Evolutionary conservation across 768 basidiomycete species (phyloP).

Genomic region (Suillus paluster): DNA sequence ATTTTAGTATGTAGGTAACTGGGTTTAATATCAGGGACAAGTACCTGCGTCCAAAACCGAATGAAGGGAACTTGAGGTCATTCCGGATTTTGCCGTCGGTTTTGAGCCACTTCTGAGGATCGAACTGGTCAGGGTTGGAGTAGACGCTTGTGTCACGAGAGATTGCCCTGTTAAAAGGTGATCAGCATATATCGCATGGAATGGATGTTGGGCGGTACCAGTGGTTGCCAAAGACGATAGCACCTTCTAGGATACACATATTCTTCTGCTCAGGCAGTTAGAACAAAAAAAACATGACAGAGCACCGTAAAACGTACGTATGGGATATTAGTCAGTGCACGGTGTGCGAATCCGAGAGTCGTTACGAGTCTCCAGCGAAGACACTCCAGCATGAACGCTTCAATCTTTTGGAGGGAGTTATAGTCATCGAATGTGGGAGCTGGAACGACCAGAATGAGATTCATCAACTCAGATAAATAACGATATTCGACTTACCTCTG

Average conservation of each 20-base stretch:
- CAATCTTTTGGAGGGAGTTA: conserved; percentile 39
- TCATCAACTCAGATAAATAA: background rate
- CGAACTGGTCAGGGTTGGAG: conserved; percentile 61
- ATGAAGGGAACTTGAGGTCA: conserved; percentile 56
- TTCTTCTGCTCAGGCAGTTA: conserved; percentile 28
- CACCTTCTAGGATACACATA: conserved; percentile 40
- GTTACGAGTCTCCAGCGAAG: conserved; percentile 48
- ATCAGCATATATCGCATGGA: background rate
- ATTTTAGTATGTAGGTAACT: background rate
- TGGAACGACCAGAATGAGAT: conserved; percentile 17
- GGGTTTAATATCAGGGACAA: background rate
- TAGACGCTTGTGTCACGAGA: conserved; percentile 62
- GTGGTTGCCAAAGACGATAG: conserved; percentile 41
- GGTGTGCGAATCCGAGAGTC: conserved; percentile 61
- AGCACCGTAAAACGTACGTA: conserved; percentile 47
- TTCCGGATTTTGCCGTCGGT: conserved; percentile 47
- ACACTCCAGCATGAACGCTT: conserved; percentile 46
- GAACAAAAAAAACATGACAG: background rate
- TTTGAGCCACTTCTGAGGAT: conserved; percentile 60
- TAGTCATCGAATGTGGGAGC: conserved; percentile 48
- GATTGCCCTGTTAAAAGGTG: conserved; percentile 44
- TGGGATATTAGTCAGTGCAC: conserved; percentile 63
- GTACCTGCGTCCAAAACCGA: conserved; percentile 57
- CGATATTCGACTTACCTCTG: conserved; percentile 24
- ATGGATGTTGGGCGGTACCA: conserved; percentile 26